Evolutionary conservation across 2,329 filamentous ascomycete genomes (phyloP).

Genomic region (Aspergillus terreus): DNA sequence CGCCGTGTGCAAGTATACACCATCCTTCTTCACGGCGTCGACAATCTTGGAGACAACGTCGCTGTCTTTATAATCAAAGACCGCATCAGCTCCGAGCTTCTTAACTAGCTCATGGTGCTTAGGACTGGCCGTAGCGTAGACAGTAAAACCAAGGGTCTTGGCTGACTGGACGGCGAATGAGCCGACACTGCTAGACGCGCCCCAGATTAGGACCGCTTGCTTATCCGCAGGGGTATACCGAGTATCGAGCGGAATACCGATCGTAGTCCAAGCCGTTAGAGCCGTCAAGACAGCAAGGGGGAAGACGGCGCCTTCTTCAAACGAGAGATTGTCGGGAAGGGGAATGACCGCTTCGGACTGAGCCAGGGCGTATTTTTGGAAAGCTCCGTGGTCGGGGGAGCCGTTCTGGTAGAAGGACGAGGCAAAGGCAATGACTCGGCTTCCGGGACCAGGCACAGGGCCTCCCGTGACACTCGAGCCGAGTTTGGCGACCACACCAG

Average conservation of each 20-base stretch:
- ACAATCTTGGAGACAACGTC: conserved; percentile 30
- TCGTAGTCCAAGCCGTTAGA: conserved; percentile 14
- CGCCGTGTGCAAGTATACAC: conserved; percentile 11
- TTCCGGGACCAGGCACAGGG: conserved; percentile 19
- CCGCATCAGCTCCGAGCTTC: conserved; percentile 32
- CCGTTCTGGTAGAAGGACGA: conserved; percentile 24
- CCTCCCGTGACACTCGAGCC: conserved; percentile 20
- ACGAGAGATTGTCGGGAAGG: conserved; percentile 26
- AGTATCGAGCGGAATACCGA: conserved; percentile 22
- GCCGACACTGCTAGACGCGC: conserved; percentile 14
- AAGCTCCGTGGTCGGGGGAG: conserved; percentile 25
- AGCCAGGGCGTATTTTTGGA: conserved; percentile 27
- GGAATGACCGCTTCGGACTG: conserved; percentile 25
- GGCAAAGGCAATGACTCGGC: conserved; percentile 28
- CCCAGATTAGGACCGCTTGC: conserved; percentile 11
- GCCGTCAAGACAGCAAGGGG: conserved; percentile 24
- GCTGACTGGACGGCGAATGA: conserved; percentile 29
- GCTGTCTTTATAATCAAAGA: conserved; percentile 40
- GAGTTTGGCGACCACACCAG: conserved; percentile 26
- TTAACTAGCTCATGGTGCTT: conserved; percentile 39
- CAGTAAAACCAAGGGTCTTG: conserved; percentile 35
- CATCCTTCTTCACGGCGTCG: conserved; percentile 17
- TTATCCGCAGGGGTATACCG: conserved; percentile 17
- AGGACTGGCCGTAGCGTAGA: conserved; percentile 38
- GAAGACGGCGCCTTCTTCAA: conserved; percentile 24